Base-by-base conservation (phyloP, 2,329 filamentous ascomycete species). In the Hypomyces rosellus region DNA sequence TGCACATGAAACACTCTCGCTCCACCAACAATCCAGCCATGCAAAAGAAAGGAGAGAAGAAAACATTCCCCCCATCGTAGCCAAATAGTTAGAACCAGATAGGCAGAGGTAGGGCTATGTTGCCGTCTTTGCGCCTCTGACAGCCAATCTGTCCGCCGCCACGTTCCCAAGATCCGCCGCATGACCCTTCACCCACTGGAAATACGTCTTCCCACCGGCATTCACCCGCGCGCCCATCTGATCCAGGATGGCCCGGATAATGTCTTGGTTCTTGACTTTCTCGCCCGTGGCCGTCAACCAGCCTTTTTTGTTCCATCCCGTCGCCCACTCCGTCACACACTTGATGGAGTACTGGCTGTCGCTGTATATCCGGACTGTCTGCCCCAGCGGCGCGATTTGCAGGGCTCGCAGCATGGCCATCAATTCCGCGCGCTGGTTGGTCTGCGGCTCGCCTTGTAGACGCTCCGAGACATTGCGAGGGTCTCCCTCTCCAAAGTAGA, bases 361-460 rank as follows among this genome's bases (percentile, higher is more conserved):
- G n/a, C 85, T 90, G 64, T 85, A 79, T 57, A 99, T 95, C 50
- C 84, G 78, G 12, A 95, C 78, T 53, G 82, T 75, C 51, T 86
- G 78, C 51, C 84, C 75, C 14, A 79, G 69, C 1, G 88, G 84
- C 2, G 85, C 82, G 42, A 85, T 80, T 61, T 96, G 83, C 18
- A 97, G 75, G 1, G 91, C 91, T 51, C 91, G 86, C 30, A 88
- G 74, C 55, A 97, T 86, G 7, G 90, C 93, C 20, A 88, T 91
- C 52, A 99, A 75, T 71, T 99, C 93, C n/a, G 92, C 93, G 3
- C 93, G 87, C 67, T 97, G 89, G 65, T 99, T 99, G 1, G 93
- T 97, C 69, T 97, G 93, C 9, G 77, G 75, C 14, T 77, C 74
- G 46, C 89, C 89, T 46, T 76, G 69, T 2, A 96, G 78, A 4